phyloP scores from a whole-genome alignment of 345 rosid genomes.

The Linum lewisii region DNA sequence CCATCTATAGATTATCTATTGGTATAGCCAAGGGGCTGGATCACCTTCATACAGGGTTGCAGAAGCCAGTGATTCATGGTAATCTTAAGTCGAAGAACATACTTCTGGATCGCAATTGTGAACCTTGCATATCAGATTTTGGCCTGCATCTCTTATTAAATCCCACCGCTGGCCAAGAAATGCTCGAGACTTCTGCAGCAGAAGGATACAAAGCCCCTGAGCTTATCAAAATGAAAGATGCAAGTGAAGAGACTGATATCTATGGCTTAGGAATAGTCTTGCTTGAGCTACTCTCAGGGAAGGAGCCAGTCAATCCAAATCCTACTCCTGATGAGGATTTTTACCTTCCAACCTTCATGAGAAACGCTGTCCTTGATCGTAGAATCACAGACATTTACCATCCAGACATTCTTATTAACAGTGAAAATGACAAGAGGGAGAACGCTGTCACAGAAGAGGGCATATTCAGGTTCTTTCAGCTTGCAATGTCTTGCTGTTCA shows the following conservation, averaged over 20 bases:
- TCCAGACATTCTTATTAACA: constrained; percentile 45
- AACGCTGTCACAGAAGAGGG: constrained; percentile 42
- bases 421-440: constrained; percentile 17
- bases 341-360: constrained; percentile 52
- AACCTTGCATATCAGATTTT: constrained; percentile 57
- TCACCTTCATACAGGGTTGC: constrained; percentile 63
- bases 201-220: constrained; percentile 95
- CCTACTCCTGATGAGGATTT: constrained; percentile 56
- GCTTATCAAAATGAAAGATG: constrained; percentile 77
- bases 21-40: constrained; percentile 67
- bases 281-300: constrained; percentile 75
- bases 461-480: constrained; percentile 56
- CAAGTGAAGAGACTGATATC: constrained; percentile 51
- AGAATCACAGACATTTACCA: constrained; percentile 54
- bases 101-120: constrained; percentile 39
- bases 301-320: constrained; percentile 50
- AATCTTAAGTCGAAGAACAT: constrained; percentile 78
- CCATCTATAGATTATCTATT: constrained; percentile 41
- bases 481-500: constrained; percentile 85
- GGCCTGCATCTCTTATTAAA: constrained; percentile 62
- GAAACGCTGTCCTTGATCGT: constrained; percentile 51
- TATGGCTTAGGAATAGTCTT: constrained; percentile 71
- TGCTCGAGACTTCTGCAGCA: constrained; percentile 66
- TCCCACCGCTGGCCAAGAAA: constrained; percentile 54
- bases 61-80: constrained; percentile 57